Conservation (phyloP, 2,329 filamentous ascomycete genomes). For the Trichoderma hamatum region DNA sequence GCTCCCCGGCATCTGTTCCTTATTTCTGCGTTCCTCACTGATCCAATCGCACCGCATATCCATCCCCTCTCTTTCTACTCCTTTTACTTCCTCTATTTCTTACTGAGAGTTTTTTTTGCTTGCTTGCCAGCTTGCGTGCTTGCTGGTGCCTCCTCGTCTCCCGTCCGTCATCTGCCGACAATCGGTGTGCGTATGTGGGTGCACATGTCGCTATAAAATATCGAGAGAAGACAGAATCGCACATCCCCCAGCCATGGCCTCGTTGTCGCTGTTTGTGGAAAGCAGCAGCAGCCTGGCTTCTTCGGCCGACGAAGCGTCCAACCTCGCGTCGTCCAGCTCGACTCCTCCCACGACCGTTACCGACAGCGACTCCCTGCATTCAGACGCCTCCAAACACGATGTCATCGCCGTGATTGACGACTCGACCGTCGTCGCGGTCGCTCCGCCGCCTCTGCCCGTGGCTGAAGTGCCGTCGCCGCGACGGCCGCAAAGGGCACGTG, state of each 20-base stretch:
- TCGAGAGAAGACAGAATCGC: not conserved
- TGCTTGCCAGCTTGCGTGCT: not conserved
- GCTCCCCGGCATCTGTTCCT: not conserved
- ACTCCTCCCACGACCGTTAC: slow-evolving; percentile 69
- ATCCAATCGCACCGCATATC: not conserved
- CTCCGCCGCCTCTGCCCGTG: slow-evolving; percentile 4
- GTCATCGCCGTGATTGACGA: slow-evolving; percentile 40
- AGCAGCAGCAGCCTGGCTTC: slow-evolving; percentile 38
- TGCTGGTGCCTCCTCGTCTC: not conserved
- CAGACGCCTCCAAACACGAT: slow-evolving; percentile 47
- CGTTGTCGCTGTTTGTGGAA: slow-evolving; percentile 38
- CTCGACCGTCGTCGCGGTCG: slow-evolving; percentile 29
- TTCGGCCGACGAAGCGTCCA: slow-evolving; percentile 48
- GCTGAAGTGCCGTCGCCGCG: slow-evolving; percentile 36
- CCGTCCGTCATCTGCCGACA: not conserved
- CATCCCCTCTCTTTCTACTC: not conserved
- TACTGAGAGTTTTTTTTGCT: not conserved
- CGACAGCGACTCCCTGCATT: slow-evolving; percentile 62
- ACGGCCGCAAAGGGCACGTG: slow-evolving; percentile 59
- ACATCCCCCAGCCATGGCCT: slow-evolving; percentile 33
- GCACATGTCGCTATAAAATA: not conserved
- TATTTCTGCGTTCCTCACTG: not conserved
- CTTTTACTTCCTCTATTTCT: not conserved
- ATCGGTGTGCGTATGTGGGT: not conserved
- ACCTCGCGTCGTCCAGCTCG: slow-evolving; percentile 60